Conservation (phyloP, 345 rosid species). For the Populus tremula region DNA sequence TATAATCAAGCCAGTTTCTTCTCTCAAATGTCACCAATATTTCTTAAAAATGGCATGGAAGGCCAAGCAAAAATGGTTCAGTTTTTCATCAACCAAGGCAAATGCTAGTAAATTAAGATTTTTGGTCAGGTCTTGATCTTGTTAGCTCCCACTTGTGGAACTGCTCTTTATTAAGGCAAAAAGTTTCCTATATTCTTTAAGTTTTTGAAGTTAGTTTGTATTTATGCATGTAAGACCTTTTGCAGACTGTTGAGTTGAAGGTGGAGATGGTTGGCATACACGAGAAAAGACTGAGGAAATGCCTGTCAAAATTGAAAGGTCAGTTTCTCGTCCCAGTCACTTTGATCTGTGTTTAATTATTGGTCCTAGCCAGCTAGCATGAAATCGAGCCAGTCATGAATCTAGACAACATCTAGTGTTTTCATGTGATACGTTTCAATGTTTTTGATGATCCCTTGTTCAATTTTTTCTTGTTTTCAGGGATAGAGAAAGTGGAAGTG, state of each 20-base stretch:
- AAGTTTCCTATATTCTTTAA: no score
- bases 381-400: no score
- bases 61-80: neutral
- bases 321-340: no score
- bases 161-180: neutral
- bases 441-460: no score
- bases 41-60: neutral
- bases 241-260: constrained; percentile 46
- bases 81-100: neutral
- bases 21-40: no score
- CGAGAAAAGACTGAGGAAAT: constrained; percentile 46
- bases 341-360: neutral
- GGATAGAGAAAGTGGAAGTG: constrained; percentile 53
- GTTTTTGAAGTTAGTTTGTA: no score
- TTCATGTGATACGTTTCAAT: neutral
- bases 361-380: no score
- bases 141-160: neutral
- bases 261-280: constrained; percentile 53
- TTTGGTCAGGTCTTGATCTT: neutral
- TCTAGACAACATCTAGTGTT: neutral
- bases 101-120: neutral
- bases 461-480: constrained; percentile 8
- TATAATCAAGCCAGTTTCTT: no score
- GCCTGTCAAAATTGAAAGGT: constrained; percentile 41
- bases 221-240: neutral